Evolutionary conservation across 164 flowering plant species (phyloP).

Genomic region (Magnolia sinica): DNA sequence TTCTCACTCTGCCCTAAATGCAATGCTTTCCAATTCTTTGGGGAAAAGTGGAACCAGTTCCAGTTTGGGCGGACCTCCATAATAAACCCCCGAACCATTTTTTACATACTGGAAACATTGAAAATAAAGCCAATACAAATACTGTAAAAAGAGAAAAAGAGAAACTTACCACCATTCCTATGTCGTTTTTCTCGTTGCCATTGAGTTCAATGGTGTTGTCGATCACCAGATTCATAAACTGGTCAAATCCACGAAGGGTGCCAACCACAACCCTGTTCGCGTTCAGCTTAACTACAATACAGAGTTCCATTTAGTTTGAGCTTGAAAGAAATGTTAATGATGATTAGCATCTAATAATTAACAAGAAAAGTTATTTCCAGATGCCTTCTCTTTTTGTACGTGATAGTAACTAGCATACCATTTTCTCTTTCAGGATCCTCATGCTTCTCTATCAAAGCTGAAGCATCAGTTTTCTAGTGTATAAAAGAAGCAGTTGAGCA

Average conservation of each 20-base stretch:
- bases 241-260: constrained; percentile 77
- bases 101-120: not conserved
- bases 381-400: too few species aligned
- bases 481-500: too few species aligned
- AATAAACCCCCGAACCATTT: too few species aligned
- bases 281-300: constrained; percentile 63
- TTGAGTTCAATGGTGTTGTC: constrained; percentile 68
- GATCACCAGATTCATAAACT: constrained; percentile 75
- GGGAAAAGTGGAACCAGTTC: not conserved
- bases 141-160: not conserved
- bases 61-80: too few species aligned
- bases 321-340: not conserved
- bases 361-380: not conserved
- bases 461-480: too few species aligned
- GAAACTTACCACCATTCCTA: constrained; percentile 68
- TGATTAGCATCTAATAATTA: not conserved
- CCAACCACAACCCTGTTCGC: constrained; percentile 73
- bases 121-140: not conserved
- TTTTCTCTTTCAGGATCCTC: too few species aligned
- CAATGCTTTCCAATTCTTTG: not conserved
- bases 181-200: constrained; percentile 65
- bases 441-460: too few species aligned
- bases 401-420: too few species aligned
- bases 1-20: too few species aligned
- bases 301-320: constrained; percentile 2